Evolutionary conservation across 2,329 filamentous ascomycete species (phyloP).

Genomic region (Cladosporium sp.): DNA sequence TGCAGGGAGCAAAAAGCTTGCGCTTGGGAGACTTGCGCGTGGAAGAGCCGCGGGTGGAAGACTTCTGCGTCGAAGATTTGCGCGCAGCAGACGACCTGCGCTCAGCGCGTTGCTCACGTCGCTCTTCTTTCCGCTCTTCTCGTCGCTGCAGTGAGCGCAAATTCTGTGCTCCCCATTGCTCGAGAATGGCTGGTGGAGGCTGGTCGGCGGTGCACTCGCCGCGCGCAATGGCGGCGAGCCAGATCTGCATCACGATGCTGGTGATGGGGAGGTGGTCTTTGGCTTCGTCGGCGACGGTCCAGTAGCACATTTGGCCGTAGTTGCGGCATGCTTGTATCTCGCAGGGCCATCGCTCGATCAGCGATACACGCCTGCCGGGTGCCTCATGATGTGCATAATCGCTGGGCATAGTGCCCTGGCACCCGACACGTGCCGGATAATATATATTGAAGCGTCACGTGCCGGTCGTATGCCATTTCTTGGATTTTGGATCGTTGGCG

Average conservation of each 20-base stretch:
- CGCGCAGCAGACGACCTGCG: background rate
- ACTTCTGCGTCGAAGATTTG: background rate
- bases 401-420: background rate
- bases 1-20: background rate
- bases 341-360: slow-evolving; percentile 11
- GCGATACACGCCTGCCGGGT: background rate
- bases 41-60: background rate
- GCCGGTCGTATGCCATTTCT: background rate
- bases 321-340: background rate
- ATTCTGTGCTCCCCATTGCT: background rate
- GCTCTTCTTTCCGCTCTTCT: background rate
- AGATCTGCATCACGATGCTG: slow-evolving; percentile 4
- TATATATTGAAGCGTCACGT: background rate
- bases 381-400: background rate
- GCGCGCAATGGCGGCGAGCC: slow-evolving; percentile 3
- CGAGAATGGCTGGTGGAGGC: background rate
- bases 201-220: background rate
- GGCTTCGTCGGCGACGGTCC: background rate
- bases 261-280: background rate
- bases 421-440: background rate
- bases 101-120: background rate
- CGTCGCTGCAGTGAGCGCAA: background rate
- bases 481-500: background rate
- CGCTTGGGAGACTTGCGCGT: background rate
- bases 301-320: slow-evolving; percentile 9